These are phyloP conservation scores for Polychaeton citri DNA, from an alignment of 2,329 filamentous ascomycete species.

Conservation along the genomic window DNA sequence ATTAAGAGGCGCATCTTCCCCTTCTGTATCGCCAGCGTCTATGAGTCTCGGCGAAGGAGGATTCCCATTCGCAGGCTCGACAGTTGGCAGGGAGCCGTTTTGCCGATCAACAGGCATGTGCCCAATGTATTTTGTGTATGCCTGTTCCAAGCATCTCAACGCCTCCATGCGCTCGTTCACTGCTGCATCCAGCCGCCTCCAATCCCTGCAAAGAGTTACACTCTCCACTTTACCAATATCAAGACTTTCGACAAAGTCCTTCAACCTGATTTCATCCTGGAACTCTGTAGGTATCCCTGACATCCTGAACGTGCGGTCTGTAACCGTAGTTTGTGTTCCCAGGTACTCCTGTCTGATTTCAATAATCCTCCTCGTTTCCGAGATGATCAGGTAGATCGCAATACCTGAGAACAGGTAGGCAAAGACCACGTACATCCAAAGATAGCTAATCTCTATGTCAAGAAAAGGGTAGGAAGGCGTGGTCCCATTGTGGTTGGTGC, in stretches of 20 bases:
- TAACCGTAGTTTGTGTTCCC: conserved; percentile 87
- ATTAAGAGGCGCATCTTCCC: conserved; percentile 17
- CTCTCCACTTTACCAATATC: conserved; percentile 82
- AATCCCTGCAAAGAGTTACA: conserved; percentile 75
- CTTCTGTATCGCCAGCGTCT: conserved; percentile 11
- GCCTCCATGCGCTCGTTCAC: conserved; percentile 53
- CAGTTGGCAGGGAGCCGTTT: conserved; percentile 36
- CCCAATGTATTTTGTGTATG: conserved; percentile 67
- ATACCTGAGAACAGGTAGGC: conserved; percentile 81
- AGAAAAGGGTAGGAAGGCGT: conserved; percentile 3
- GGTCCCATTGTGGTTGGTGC: conserved; percentile 3
- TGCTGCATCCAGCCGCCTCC: conserved; percentile 66
- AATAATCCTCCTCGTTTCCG: conserved; percentile 75
- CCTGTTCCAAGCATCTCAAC: conserved; percentile 63
- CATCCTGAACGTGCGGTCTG: conserved; percentile 82
- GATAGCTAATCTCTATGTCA: conserved; percentile 40
- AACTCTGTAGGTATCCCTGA: conserved; percentile 75
- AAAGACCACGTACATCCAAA: conserved; percentile 93
- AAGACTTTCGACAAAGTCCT: conserved; percentile 72
- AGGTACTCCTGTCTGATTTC: conserved; percentile 79
- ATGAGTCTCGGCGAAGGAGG: conserved; percentile 19
- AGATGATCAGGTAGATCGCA: conserved; percentile 69
- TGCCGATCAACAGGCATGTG: conserved; percentile 38
- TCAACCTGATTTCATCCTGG: conserved; percentile 70
- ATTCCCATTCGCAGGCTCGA: conserved; percentile 24